These are phyloP conservation scores for Phytophthora capsici DNA, from an alignment of 352 stramenopile species.

Conservation along the genomic window DNA sequence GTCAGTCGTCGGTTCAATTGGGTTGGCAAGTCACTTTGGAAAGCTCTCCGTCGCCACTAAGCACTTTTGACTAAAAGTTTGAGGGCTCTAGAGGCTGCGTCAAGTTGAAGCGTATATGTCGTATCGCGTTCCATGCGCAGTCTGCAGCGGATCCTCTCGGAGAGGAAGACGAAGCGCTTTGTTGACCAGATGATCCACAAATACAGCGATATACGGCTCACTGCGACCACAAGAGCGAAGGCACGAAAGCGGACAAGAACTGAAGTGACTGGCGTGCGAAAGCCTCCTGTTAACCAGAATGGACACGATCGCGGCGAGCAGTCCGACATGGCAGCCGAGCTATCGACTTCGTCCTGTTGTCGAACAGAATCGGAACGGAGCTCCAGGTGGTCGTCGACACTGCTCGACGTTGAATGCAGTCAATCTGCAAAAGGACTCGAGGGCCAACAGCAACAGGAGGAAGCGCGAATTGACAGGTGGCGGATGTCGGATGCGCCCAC, in stretches of 20 bases:
- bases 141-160: constrained; percentile 35
- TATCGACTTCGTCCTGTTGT: constrained; percentile 33
- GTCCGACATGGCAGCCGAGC: constrained; percentile 15
- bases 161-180: constrained; percentile 39
- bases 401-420: constrained; percentile 20
- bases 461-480: constrained; percentile 23
- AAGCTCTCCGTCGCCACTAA: constrained; percentile 9
- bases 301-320: constrained; percentile 18
- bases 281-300: constrained; percentile 18
- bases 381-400: constrained; percentile 20
- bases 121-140: constrained; percentile 34
- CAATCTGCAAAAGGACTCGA: constrained; percentile 16
- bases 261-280: constrained; percentile 20
- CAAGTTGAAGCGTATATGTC: constrained; percentile 33
- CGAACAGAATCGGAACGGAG: constrained; percentile 31
- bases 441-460: constrained; percentile 24
- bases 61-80: no score
- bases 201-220: constrained; percentile 39
- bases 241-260: constrained; percentile 24
- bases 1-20: neutral
- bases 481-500: constrained; percentile 22
- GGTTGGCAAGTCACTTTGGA: constrained; percentile 21
- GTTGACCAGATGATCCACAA: constrained; percentile 45
- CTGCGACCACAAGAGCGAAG: constrained; percentile 16
- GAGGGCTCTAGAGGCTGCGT: neutral